Evolutionary conservation across 2,329 filamentous ascomycete species (phyloP).

Genomic region (Penicillium sp.): DNA sequence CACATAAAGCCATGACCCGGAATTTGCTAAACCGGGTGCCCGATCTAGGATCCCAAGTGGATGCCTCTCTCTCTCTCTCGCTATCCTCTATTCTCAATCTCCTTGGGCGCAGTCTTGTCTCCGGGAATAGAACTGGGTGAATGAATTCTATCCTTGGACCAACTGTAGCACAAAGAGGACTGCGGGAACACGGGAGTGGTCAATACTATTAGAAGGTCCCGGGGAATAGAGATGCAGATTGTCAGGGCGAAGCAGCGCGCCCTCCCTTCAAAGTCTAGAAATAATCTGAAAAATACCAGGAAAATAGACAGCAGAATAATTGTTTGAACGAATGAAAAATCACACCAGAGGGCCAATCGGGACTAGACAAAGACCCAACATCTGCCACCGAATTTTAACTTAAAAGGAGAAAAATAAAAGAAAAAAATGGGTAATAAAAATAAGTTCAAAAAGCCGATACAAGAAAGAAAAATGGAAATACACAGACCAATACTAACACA

Average conservation of each 20-base stretch:
- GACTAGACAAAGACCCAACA: constrained; percentile 9
- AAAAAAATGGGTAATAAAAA: background rate
- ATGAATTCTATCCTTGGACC: constrained; percentile 7
- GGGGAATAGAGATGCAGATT: background rate
- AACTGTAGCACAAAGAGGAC: constrained; percentile 25
- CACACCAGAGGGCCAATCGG: background rate
- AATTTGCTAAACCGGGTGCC: background rate
- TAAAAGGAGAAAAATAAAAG: constrained; percentile 11
- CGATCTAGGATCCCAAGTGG: background rate
- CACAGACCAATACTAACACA: constrained; percentile 1
- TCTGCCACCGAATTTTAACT: background rate
- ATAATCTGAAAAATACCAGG: background rate
- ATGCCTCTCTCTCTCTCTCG: background rate
- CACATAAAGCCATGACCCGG: background rate
- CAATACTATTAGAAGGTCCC: background rate
- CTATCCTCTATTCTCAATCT: background rate
- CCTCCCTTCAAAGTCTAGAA: too few species aligned
- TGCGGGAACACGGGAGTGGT: background rate
- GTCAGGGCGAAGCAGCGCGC: background rate
- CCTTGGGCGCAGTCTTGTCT: background rate
- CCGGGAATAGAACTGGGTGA: background rate
- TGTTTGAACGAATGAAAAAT: background rate
- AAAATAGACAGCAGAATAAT: background rate
- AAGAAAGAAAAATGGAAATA: constrained; percentile 1
- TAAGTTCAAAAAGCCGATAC: background rate